phyloP scores from a whole-genome alignment of 805 yeast species.

The Lipomyces orientalis region DNA sequence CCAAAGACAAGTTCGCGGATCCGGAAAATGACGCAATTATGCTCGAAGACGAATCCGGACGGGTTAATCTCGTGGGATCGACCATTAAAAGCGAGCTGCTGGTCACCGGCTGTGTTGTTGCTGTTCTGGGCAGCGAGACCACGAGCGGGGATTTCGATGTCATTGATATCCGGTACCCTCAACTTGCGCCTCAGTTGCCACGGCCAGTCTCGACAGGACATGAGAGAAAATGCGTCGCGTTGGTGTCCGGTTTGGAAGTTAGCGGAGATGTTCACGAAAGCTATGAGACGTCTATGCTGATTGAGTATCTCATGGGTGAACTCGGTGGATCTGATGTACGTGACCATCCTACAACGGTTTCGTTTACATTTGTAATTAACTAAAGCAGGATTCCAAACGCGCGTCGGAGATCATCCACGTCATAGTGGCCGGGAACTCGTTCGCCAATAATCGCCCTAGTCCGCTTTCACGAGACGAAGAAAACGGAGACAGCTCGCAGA shows the following conservation, averaged over 20 bases:
- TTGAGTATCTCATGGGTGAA: slow-evolving; percentile 75
- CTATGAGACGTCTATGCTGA: slow-evolving; percentile 61
- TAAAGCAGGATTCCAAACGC: slow-evolving; percentile 33
- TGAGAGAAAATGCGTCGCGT: slow-evolving; percentile 56
- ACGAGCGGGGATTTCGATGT: slow-evolving; percentile 84
- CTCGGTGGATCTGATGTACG: slow-evolving; percentile 50
- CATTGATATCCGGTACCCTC: slow-evolving; percentile 78
- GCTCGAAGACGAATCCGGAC: slow-evolving; percentile 92
- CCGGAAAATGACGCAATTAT: slow-evolving; percentile 62
- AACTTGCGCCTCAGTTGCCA: slow-evolving; percentile 59
- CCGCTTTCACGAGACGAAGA: slow-evolving; percentile 12
- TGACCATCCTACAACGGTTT: neutral
- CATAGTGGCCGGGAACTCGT: slow-evolving; percentile 76
- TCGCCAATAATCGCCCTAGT: slow-evolving; percentile 43
- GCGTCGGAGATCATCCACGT: slow-evolving; percentile 53
- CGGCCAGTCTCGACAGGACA: neutral
- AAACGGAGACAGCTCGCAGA: slow-evolving; percentile 9
- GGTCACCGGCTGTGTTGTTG: slow-evolving; percentile 90
- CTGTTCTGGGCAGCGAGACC: slow-evolving; percentile 83
- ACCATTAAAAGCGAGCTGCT: slow-evolving; percentile 54
- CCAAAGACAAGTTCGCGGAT: slow-evolving; percentile 56
- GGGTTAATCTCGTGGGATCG: slow-evolving; percentile 70
- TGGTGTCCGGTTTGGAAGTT: slow-evolving; percentile 77
- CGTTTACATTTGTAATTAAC: neutral
- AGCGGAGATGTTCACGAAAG: slow-evolving; percentile 53